Base-by-base conservation (phyloP, 2,329 filamentous ascomycete species). In the Blastomyces emzantsi region DNA sequence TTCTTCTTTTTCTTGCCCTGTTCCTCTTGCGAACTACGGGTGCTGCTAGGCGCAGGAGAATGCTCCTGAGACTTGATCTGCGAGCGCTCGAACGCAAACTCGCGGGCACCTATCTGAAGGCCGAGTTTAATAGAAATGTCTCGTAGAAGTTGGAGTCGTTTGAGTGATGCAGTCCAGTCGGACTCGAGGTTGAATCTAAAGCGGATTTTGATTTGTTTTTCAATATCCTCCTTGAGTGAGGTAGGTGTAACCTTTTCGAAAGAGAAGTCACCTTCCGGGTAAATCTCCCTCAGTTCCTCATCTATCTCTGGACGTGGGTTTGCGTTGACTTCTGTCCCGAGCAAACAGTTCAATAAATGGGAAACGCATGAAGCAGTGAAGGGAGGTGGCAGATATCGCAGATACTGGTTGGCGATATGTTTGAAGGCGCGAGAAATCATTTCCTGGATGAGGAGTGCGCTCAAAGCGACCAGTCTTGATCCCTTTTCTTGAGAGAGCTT, bases 371-470 rank as follows among this genome's bases (percentile, higher is more conserved):
- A 81, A 59, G 90, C 83, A n/a, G 88, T 87, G 66, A 97, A 87
- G 17, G 90, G 86, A 67, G 89, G 83, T 28, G 94, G 90, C 25
- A 97, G 78, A 66, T 89, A 85, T 67, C 89, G 87, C 66, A 99
- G 81, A 74, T 95, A 90, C 69, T 84, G 84, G 74, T 90, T 87
- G 64, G 89, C 84, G 67, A 94, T 82, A 77, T 99, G 93, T 84
- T 99, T 99, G 83, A 97, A 97, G 5, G 90, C 87, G 79, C 94
- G 87, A n/a, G 90, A 84, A 68, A 97, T 84, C 89, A 97, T 97
- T 76, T 99, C 94, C 73, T 96, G 93, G 52, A 90, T 77, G 66
- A 89, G 85, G 47, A 99, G 84, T 63, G 87, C 85, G 67, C 85
- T 87, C 70, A 99, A 81, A 66, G 92, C 92, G 69, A 87, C 81